Percentiles rank a stretch among this genome's conserved stretches.
Conservation (phyloP, 331 rosid species). For the Rosa hybrid region DNA sequence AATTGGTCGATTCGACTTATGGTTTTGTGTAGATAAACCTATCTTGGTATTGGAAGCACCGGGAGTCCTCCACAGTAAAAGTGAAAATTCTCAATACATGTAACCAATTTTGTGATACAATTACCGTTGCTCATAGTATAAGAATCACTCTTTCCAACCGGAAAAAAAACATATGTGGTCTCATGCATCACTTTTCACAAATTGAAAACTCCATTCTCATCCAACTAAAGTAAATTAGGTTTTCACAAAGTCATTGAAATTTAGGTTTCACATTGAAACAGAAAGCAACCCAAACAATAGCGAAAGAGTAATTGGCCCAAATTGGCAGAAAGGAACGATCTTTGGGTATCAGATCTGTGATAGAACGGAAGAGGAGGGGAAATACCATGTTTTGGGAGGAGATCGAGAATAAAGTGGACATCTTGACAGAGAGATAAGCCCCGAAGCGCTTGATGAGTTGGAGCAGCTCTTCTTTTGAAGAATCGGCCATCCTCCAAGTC, state of each 20-base stretch:
- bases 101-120: too few species aligned
- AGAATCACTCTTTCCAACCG: too few species aligned
- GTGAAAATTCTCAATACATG: neutral
- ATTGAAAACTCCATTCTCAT: neutral
- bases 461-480: constrained; percentile 68
- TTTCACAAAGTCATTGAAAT: neutral
- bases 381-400: constrained; percentile 59
- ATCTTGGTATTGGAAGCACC: neutral
- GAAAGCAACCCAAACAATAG: neutral
- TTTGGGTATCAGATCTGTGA: constrained; percentile 42
- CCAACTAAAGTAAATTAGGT: neutral
- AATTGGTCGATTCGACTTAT: neutral
- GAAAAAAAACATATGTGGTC: too few species aligned
- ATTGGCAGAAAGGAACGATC: neutral
- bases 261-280: neutral
- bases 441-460: constrained; percentile 79
- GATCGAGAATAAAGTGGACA: constrained; percentile 63
- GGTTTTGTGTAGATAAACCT: neutral
- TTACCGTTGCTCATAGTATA: too few species aligned
- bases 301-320: neutral
- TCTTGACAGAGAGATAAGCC: constrained; percentile 64
- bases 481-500: constrained; percentile 48
- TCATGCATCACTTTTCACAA: neutral
- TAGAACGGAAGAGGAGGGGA: neutral
- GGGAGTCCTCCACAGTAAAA: neutral